Evolutionary conservation across 1,139 yeast species (phyloP), one percentile per base, ranked within the genome.

Genomic region (Suhomyces coccinellae): DNA sequence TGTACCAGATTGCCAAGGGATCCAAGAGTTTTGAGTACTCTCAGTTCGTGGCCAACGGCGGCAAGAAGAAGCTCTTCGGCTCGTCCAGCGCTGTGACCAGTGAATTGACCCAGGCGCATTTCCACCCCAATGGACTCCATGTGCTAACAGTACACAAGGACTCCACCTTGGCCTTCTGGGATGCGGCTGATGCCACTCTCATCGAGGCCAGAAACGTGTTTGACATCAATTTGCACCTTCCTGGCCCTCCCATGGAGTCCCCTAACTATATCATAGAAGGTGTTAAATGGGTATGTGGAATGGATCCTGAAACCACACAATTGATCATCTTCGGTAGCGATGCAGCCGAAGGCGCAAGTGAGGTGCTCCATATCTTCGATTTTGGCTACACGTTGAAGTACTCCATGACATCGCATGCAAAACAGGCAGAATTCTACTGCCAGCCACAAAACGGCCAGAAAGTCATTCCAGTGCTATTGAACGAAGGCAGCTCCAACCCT

Each of bases 71-170:
- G 52, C 44, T 73, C 33, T 74, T 74, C 52, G 72, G 75, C 9
- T 60, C 66, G n/a, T 61, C 68, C 4, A 72, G 71, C 46, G 70
- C 64, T n/a, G 62, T 73, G 2, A 51, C 63, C 27, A 85, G 93
- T 1, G 79, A 72, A 36, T 60, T 87, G 2, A 55, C 71, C 2
- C 82, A 80, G 43, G 84, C 97, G 0, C 72, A 82, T 34, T 93
- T 88, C 80, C 97, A 91, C 61, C 99, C 99, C 2, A 89, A 90
- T 61, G 97, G 98, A 0, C 75, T 89, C 38, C 96, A 91, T 61
- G 69, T 89, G 6, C 75, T 87, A 13, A 85, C 96, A 0, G 78
- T 82, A 1, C 95, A 91, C 60, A 80, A 70, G 15, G 97, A 91
- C 56, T 93, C 91, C 41, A 79, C 95, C 0, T 58, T 95, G 38